These are phyloP conservation scores for Geranium rotundifolium DNA, from an alignment of 345 rosid genomes.

Conservation along the genomic window DNA sequence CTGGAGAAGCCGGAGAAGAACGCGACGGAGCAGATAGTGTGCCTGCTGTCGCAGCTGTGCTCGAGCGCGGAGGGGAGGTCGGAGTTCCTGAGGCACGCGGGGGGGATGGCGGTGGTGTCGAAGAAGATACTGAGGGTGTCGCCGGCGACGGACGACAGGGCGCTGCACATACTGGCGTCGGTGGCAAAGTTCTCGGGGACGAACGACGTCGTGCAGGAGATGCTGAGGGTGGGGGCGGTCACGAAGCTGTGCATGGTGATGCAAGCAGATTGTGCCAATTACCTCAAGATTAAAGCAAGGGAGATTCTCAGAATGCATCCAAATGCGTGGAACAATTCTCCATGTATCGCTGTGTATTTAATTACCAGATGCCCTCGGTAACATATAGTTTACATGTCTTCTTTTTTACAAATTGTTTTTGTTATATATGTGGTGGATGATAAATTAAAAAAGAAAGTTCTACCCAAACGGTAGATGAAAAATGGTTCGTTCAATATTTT, in stretches of 20 bases:
- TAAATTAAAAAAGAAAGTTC: too few relatives aligned
- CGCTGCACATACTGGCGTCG: slow-evolving; percentile 22
- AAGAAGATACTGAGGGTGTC: slow-evolving; percentile 47
- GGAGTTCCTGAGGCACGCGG: slow-evolving; percentile 29
- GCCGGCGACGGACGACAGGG: slow-evolving; percentile 32
- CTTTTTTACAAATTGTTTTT: neutral
- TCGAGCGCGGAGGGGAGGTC: slow-evolving; percentile 39
- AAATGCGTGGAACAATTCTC: slow-evolving; percentile 42
- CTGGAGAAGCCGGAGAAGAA: slow-evolving; percentile 34
- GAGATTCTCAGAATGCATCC: slow-evolving; percentile 34
- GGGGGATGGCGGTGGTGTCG: slow-evolving; percentile 35
- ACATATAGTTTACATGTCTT: neutral
- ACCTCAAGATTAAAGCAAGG: slow-evolving; percentile 37
- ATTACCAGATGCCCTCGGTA: slow-evolving; percentile 26
- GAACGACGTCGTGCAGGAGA: slow-evolving; percentile 28
- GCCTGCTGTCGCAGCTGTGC: slow-evolving; percentile 33
- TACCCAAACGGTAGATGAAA: too few relatives aligned
- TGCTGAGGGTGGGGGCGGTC: slow-evolving; percentile 52
- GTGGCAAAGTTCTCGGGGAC: slow-evolving; percentile 26
- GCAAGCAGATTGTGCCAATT: slow-evolving; percentile 34
- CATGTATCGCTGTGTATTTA: slow-evolving; percentile 45
- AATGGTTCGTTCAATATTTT: too few relatives aligned
- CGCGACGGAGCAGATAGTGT: slow-evolving; percentile 33
- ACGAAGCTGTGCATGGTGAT: slow-evolving; percentile 52
- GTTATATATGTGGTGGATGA: too few relatives aligned